A percentile compares a stretch with the other conserved stretches of the same genome.
phyloP scores from a whole-genome alignment of 2,329 filamentous ascomycete genomes.

The Fusarium sp. region DNA sequence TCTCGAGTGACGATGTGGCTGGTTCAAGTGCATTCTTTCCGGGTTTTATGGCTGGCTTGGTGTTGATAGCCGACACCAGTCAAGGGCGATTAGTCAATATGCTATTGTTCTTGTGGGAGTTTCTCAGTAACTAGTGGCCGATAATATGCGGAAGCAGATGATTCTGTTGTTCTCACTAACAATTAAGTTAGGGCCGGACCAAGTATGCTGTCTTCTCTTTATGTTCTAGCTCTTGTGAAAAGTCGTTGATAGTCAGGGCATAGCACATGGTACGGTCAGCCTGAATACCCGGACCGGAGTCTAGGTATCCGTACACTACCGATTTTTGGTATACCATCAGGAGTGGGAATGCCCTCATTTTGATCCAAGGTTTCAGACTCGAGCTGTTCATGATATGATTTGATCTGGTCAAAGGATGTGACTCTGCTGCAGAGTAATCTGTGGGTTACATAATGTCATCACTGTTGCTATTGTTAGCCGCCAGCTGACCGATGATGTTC shows the following conservation, averaged over 20 bases:
- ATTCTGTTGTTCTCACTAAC: neutral
- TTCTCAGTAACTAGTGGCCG: neutral
- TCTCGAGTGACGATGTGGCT: conserved; percentile 28
- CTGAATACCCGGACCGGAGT: neutral
- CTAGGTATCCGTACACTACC: neutral
- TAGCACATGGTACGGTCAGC: neutral
- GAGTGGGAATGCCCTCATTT: conserved; percentile 26
- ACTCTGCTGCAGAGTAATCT: neutral
- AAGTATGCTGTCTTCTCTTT: neutral
- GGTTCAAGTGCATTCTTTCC: conserved; percentile 3
- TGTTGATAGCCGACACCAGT: neutral
- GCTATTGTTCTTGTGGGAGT: neutral
- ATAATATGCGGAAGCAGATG: neutral
- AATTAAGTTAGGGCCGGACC: neutral
- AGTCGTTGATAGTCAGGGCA: neutral
- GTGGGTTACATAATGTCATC: neutral
- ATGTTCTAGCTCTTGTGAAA: neutral
- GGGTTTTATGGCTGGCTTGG: neutral
- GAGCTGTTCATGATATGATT: neutral
- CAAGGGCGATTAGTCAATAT: neutral
- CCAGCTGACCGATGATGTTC: neutral
- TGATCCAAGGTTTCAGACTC: neutral
- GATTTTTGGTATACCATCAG: neutral
- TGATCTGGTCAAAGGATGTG: neutral
- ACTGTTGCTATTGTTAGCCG: neutral